Evolutionary conservation across 352 stramenopile genomes (phyloP).

Genomic region (Phytophthora constricta): DNA sequence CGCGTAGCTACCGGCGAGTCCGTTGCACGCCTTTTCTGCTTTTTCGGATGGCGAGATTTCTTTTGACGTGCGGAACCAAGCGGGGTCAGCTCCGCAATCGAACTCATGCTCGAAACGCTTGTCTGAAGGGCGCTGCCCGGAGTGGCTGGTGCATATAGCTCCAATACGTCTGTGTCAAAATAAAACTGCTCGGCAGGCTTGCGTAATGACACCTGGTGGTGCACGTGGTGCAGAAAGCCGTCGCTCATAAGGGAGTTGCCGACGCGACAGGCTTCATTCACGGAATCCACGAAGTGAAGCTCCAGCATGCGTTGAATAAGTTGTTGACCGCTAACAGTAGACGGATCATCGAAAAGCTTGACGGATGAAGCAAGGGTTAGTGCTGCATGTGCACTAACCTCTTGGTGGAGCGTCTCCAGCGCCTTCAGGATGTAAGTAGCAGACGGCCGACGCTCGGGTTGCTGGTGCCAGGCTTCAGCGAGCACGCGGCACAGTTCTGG

Average conservation of each 20-base stretch:
- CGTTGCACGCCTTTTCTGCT: slow-evolving; percentile 23
- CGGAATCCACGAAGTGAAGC: slow-evolving; percentile 55
- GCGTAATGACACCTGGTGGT: slow-evolving; percentile 53
- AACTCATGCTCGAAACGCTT: slow-evolving; percentile 3
- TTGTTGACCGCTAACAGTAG: slow-evolving; percentile 52
- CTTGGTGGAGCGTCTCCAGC: slow-evolving; percentile 58
- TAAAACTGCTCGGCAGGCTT: slow-evolving; percentile 58
- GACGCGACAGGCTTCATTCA: slow-evolving; percentile 55
- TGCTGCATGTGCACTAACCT: slow-evolving; percentile 50
- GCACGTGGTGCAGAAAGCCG: slow-evolving; percentile 66
- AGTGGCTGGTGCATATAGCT: slow-evolving; percentile 31
- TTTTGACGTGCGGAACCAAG: background rate
- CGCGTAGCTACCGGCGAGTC: slow-evolving; percentile 30
- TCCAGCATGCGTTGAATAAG: slow-evolving; percentile 71
- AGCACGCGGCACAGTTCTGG: slow-evolving; percentile 56
- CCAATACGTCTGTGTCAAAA: slow-evolving; percentile 51
- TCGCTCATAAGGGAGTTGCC: slow-evolving; percentile 73
- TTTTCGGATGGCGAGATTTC: slow-evolving; percentile 4
- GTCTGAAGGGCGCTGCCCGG: slow-evolving; percentile 10
- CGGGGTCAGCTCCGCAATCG: slow-evolving; percentile 16
- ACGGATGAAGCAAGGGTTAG: slow-evolving; percentile 38
- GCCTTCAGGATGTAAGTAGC: slow-evolving; percentile 52
- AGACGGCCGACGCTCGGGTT: slow-evolving; percentile 57
- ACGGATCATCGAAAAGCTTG: slow-evolving; percentile 33
- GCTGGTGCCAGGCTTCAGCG: slow-evolving; percentile 55